Evolutionary conservation across 2,329 filamentous ascomycete species (phyloP), one percentile per base, ranked within the genome.

Genomic region (Clonostachys chloroleuca): DNA sequence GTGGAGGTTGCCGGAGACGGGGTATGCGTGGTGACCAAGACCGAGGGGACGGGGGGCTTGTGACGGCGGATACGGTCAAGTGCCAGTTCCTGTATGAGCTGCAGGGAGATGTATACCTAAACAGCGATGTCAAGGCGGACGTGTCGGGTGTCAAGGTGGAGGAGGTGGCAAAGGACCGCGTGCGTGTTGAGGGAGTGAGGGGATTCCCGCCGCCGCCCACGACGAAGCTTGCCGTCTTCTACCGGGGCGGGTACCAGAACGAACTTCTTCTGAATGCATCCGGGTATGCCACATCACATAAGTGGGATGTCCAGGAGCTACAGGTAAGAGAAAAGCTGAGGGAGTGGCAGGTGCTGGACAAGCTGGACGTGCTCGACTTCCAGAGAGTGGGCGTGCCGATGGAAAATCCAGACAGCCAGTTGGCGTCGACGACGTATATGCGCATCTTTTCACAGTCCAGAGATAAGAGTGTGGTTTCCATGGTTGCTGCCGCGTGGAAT

Each of bases 281-380:
- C 0, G 75, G 73, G 0, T 78, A 78, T 51, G 73, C 61, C 2
- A 74, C 70, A 0, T 52, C 58, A 2, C 59, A 71, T 50, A 80
- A 80, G 54, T 78, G 70, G 56, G 67, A 73, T 40, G 57, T 78
- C 0, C 61, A 72, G 20, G 74, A 80, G 52, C 63, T 59, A 6
- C 75, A 78, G 57, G 52, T 78, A 12, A 64, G 67, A 2, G 61
- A 64, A 47, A 67, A 67, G 5, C 59, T 79, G 13, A 55, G 66
- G n/a, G 58, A 69, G 43, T 56, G 52, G 30, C 63, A 62, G 2
- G 59, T 67, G 6, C 47, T 63, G 20, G 59, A 70, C 17, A 59
- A 69, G 34, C 66, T 78, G 41, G 70, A 78, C 46, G 58, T 74
- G 4, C 61, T 81, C n/a, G 75, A 80, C 36, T 79, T 80, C 45